Evolutionary conservation across 768 basidiomycete genomes (phyloP).

Genomic region (Suillus tomentosus): DNA sequence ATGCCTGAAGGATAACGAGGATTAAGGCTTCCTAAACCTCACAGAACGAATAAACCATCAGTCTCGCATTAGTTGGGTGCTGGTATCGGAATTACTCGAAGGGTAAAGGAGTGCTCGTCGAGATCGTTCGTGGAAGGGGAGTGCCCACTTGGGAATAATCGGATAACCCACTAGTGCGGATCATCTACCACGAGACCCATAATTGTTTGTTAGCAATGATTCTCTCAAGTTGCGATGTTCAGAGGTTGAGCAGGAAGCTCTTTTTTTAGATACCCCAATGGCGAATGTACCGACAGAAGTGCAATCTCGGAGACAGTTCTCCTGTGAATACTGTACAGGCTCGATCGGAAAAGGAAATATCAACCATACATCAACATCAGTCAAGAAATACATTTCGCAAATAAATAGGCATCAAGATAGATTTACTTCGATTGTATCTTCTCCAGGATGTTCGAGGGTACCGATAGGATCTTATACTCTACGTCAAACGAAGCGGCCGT

Average conservation of each 20-base stretch:
- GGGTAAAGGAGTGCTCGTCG: neutral
- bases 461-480: neutral
- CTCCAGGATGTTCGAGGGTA: neutral
- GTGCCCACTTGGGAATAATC: neutral
- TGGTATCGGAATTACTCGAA: too few relatives aligned
- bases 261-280: neutral
- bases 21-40: neutral
- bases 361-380: neutral
- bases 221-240: neutral
- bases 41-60: neutral
- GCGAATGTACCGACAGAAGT: neutral
- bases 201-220: neutral
- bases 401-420: neutral
- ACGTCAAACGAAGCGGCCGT: neutral
- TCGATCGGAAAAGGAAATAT: neutral
- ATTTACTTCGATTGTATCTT: constrained; percentile 1
- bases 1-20: constrained; percentile 20
- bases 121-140: neutral
- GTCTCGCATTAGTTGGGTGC: neutral
- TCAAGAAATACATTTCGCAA: neutral
- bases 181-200: neutral
- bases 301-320: neutral
- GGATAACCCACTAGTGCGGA: neutral
- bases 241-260: neutral
- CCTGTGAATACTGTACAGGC: neutral